Percentiles rank a stretch among this genome's conserved stretches.
Conservation (phyloP, 257 asterid species). For the Salvia rosmarinus region DNA sequence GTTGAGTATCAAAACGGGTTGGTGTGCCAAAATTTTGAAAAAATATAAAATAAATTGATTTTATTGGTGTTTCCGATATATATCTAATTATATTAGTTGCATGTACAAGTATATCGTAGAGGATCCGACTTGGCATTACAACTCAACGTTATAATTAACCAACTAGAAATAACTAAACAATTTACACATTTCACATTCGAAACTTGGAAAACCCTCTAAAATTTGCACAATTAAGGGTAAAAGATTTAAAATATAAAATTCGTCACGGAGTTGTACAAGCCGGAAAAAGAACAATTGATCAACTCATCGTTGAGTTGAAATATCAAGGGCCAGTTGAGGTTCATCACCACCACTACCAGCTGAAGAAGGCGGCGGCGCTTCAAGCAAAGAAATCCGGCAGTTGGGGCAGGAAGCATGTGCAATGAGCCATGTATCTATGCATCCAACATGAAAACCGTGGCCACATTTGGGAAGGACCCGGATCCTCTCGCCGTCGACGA, state of each 20-base stretch:
- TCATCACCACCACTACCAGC: neutral
- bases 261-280: neutral
- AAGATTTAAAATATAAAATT: neutral
- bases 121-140: no score
- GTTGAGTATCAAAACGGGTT: no score
- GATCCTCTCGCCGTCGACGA: conserved; percentile 39
- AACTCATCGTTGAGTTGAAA: neutral
- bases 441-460: conserved; percentile 41
- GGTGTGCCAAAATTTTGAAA: no score
- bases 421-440: conserved; percentile 46
- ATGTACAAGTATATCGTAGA: no score
- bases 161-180: no score
- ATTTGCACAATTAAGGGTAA: no score
- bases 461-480: conserved; percentile 46
- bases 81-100: no score
- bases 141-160: no score
- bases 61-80: no score
- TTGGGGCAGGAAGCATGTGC: conserved; percentile 45
- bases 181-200: no score
- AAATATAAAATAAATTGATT: no score
- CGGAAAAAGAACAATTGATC: neutral
- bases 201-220: no score
- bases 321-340: neutral
- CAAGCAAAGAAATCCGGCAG: conserved; percentile 35
- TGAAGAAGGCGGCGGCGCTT: neutral